Conservation (phyloP, 2,329 filamentous ascomycete species). For the Cryphonectria naterciae region DNA sequence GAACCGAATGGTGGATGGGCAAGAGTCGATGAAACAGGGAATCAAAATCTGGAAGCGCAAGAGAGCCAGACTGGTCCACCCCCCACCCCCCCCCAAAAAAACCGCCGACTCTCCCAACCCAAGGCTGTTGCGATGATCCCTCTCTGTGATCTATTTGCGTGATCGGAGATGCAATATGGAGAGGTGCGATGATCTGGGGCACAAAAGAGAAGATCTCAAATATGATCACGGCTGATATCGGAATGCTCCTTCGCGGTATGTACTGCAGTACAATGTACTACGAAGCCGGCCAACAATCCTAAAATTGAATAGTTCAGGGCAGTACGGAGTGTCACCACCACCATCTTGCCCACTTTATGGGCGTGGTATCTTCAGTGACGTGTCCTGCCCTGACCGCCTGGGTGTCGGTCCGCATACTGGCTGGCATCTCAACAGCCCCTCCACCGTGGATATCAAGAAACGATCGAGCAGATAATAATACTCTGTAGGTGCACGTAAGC, state of each 20-base stretch:
- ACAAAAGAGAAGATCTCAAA: not conserved
- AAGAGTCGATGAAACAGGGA: conserved; percentile 18
- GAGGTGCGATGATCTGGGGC: not conserved
- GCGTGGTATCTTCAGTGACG: not conserved
- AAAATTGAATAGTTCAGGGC: not conserved
- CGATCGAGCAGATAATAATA: not conserved
- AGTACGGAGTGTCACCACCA: not conserved
- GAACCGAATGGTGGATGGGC: conserved; percentile 19
- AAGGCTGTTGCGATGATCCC: not conserved
- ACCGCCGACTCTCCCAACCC: not conserved
- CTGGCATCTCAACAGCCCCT: not conserved
- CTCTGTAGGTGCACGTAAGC: not conserved
- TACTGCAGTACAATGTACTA: not conserved
- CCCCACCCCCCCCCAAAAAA: not conserved
- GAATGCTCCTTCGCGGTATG: not conserved
- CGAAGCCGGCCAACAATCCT: not conserved
- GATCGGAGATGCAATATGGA: conserved; percentile 2
- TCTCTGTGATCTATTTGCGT: not conserved
- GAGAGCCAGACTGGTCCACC: not conserved
- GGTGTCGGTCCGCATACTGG: not conserved
- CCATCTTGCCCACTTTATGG: not conserved
- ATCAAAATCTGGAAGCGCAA: not conserved
- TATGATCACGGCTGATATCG: not conserved
- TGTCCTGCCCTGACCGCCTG: conserved; percentile 1
- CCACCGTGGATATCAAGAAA: not conserved